Evolutionary conservation across 495 filamentous ascomycete genomes (phyloP).

Genomic region (Tuber melanosporum): DNA sequence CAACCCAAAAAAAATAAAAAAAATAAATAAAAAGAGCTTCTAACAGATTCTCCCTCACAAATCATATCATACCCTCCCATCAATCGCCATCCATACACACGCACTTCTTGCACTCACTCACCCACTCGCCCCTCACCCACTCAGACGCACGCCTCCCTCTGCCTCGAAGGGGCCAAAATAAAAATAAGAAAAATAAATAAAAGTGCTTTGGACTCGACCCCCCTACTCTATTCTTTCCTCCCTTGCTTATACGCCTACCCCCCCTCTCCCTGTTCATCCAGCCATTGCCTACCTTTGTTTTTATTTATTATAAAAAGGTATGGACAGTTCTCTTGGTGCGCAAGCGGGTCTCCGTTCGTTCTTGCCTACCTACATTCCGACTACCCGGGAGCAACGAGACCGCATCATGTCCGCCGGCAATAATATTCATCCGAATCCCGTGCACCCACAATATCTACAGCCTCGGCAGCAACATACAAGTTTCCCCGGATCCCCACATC

Average conservation of each 20-base stretch:
- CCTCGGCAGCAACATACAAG: slow-evolving; percentile 32
- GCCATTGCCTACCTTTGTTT: background rate
- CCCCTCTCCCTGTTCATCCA: background rate
- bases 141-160: background rate
- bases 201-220: background rate
- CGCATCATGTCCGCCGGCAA: slow-evolving; percentile 37
- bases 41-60: background rate
- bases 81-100: background rate
- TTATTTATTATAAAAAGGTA: background rate
- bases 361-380: slow-evolving; percentile 28
- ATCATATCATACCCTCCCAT: background rate
- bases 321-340: background rate
- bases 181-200: background rate
- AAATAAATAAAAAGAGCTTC: slow-evolving; percentile 3
- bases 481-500: slow-evolving; percentile 32
- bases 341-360: slow-evolving; percentile 16
- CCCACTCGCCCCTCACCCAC: background rate
- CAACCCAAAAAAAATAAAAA: background rate
- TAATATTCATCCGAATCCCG: slow-evolving; percentile 32
- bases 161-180: background rate
- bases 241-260: background rate
- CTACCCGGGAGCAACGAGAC: slow-evolving; percentile 21
- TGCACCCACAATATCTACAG: slow-evolving; percentile 34
- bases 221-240: background rate
- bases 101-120: background rate